These are phyloP conservation scores for Claviceps purpurea DNA, from an alignment of 2,329 filamentous ascomycete species.

Conservation along the genomic window DNA sequence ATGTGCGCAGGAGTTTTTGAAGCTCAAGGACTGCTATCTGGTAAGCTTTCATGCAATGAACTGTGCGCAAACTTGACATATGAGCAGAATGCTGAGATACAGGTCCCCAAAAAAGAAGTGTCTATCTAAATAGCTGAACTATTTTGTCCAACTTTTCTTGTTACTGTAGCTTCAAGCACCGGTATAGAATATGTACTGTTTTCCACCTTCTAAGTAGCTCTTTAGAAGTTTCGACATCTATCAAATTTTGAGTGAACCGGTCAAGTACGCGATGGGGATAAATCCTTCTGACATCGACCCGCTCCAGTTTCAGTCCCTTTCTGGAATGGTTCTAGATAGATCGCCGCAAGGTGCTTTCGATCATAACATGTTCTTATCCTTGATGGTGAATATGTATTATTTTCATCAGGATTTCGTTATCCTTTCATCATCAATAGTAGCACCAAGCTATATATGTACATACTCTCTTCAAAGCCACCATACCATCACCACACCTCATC, in stretches of 20 bases:
- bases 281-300: conserved; percentile 49
- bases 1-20: conserved; percentile 71
- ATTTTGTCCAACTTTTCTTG: too few relatives aligned
- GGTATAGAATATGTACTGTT: too few relatives aligned
- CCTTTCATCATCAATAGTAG: too few relatives aligned
- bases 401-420: too few relatives aligned
- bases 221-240: background rate
- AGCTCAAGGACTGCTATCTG: conserved; percentile 74
- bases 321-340: conserved; percentile 44
- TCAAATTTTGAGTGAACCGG: background rate
- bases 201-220: too few relatives aligned
- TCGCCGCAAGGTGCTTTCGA: conserved; percentile 66
- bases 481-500: too few relatives aligned
- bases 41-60: conserved; percentile 34
- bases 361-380: conserved; percentile 22
- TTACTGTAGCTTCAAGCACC: too few relatives aligned
- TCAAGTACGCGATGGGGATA: background rate
- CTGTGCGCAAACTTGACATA: background rate
- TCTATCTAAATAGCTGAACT: too few relatives aligned
- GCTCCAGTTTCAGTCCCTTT: conserved; percentile 11
- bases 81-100: conserved; percentile 7
- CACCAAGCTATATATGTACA: too few relatives aligned
- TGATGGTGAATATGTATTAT: too few relatives aligned
- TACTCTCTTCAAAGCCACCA: too few relatives aligned
- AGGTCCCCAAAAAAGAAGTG: conserved; percentile 11